A percentile compares a stretch with the other conserved stretches of the same genome.
phyloP scores from a whole-genome alignment of 768 basidiomycete genomes.

The Tephrocybe sp. region DNA sequence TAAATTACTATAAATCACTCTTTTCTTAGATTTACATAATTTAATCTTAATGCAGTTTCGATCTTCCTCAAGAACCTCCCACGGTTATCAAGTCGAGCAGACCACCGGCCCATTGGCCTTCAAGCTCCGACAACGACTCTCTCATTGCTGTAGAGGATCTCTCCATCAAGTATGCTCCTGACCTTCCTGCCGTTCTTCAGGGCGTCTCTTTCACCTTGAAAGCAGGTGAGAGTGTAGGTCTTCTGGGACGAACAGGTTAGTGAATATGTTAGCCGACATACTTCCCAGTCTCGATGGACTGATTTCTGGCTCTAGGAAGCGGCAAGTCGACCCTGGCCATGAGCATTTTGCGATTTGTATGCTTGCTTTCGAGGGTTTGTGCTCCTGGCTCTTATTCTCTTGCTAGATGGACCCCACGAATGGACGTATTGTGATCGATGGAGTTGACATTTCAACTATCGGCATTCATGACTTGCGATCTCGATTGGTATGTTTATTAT shows the following conservation, averaged over 20 bases:
- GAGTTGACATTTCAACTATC: conserved; percentile 83
- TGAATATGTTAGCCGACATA: not conserved
- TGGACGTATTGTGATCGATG: conserved; percentile 81
- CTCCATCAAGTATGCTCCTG: conserved; percentile 79
- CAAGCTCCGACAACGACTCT: conserved; percentile 53
- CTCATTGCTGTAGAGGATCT: conserved; percentile 74
- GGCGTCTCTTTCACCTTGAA: conserved; percentile 70
- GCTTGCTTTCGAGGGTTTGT: conserved; percentile 20
- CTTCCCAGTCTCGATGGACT: not conserved
- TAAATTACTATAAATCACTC: not conserved
- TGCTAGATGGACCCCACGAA: conserved; percentile 65
- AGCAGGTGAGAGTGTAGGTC: conserved; percentile 71
- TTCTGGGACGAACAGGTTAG: conserved; percentile 73
- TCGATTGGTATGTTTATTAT: conserved; percentile 47
- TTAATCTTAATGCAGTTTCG: conserved; percentile 40
- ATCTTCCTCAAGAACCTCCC: conserved; percentile 85
- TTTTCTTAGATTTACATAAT: not conserved
- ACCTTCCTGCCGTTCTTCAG: conserved; percentile 78
- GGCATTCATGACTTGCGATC: conserved; percentile 83
- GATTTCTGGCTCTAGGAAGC: conserved; percentile 41
- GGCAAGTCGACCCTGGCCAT: conserved; percentile 85
- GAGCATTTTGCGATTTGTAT: conserved; percentile 79
- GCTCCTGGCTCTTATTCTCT: not conserved
- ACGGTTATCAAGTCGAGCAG: conserved; percentile 68
- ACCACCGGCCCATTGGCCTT: conserved; percentile 93